Base-by-base conservation (phyloP, 164 flowering plant genomes). In the Hamamelis virginiana region DNA sequence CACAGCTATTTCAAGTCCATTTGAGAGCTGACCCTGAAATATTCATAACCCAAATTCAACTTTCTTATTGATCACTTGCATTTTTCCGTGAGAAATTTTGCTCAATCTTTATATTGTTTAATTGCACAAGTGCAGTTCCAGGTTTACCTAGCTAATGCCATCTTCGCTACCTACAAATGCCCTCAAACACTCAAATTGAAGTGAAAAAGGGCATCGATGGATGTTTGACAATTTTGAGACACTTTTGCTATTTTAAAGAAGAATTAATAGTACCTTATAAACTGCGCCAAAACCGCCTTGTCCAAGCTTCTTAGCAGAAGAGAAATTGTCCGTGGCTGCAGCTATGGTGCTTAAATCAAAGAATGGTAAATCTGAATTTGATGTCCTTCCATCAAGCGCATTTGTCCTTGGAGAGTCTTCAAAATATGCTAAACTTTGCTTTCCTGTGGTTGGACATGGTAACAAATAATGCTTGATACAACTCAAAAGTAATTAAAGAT, bases 211-310 rank as follows among this genome's bases (percentile, higher is more conserved):
- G 6, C 41, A 33, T 6, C 27, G 41, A 33, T 33, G 41, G 4
- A 33, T 33, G n/a, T n/a, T n/a, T n/a, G n/a, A n/a, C n/a, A n/a
- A n/a, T n/a, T n/a, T n/a, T n/a, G n/a, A n/a, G n/a, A n/a, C n/a
- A n/a, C n/a, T n/a, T n/a, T n/a, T n/a, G n/a, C n/a, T n/a, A n/a
- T n/a, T n/a, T n/a, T n/a, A 33, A 33, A 33, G 41, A 33, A 33
- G 41, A 33, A 33, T 6, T 2, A 2, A 6, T 33, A 33, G 41
- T 33, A 79, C 84, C 78, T 74, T 76, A 56, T 77, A 81, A 60
- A 85, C 89, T 0, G 74, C 0, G 10, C 89, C 89, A 72, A 83
- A 85, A 27, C 89, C 89, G 28, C 89, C 89, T 77, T 80, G 56
- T 27, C 89, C 86, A 4, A 85, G 82, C 73, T 80, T 85, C 18